Evolutionary conservation across 345 rosid species (phyloP), one percentile per base, ranked within the genome.

Genomic region (Hevea brasiliensis): DNA sequence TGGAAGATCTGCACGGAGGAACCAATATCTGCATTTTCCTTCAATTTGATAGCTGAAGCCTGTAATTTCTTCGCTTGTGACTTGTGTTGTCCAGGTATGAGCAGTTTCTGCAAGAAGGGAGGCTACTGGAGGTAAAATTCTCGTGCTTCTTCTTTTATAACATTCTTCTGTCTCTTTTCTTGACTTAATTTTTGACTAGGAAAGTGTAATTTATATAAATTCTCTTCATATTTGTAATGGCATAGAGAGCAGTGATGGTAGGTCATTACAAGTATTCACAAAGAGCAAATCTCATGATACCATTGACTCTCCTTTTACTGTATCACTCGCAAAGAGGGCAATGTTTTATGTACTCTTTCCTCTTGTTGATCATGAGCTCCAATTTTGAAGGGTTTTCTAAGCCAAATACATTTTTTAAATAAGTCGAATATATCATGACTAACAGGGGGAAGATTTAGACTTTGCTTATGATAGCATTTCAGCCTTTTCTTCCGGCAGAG

Each of bases 401-500:
- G 9, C 41, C 1, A 20, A 47, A 23, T 45, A 13, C 21, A 23
- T 3, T 17, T 5, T 24, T 44, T 58, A 47, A 4, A 23, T 53
- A 10, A 26, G 27, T 29, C 26, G 17, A 54, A 54, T 62, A 1
- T 32, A n/a, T 29, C 24, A 6, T n/a, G 47, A 21, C 24, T 58
- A 14, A 65, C 72, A 95, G 98, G 97, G 99, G 4, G 96, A 89
- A 53, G 99, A 95, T 78, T 86, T 95, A 81, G 99, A 95, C 58
- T 92, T 82, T 72, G 99, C 99, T 48, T 95, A 81, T 75, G 99
- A 89, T 81, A 95, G 98, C 81, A 92, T 95, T 72, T 95, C 98
- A 13, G 94, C 96, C 17, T 95, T 95, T 81, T 91, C 98, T 18
- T 85, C 93, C 1, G 77, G 97, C 79, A 87, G 90, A 74, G 96